Evolutionary conservation across 768 basidiomycete genomes (phyloP).

Genomic region (Lentinula detonsa): DNA sequence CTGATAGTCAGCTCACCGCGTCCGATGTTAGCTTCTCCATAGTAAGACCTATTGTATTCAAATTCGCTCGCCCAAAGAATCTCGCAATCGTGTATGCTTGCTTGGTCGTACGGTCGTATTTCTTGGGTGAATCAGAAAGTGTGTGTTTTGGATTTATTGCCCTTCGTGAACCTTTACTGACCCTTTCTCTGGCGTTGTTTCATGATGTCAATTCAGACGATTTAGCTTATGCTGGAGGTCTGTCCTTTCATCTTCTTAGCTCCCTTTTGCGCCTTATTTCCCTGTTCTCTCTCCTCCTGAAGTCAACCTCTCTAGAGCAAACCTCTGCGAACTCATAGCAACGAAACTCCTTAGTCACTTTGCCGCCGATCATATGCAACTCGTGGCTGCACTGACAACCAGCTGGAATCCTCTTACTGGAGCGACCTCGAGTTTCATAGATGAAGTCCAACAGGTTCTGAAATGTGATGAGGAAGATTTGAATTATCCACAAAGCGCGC

Average conservation of each 20-base stretch:
- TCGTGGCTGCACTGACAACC: conserved; percentile 73
- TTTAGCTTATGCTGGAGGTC: conserved; percentile 69
- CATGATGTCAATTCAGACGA: conserved; percentile 43
- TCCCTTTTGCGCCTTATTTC: not conserved
- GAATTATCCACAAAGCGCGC: conserved; percentile 70
- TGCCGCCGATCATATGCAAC: conserved; percentile 67
- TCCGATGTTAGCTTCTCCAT: conserved; percentile 79
- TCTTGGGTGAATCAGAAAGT: conserved; percentile 37
- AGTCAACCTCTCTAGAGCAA: conserved; percentile 45
- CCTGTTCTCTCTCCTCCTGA: not conserved
- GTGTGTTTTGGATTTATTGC: not conserved
- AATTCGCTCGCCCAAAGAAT: conserved; percentile 47
- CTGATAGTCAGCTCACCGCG: conserved; percentile 67
- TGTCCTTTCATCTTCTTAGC: conserved; percentile 19
- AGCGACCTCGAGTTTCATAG: conserved; percentile 58
- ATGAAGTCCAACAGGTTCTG: conserved; percentile 54
- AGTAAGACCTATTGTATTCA: conserved; percentile 69
- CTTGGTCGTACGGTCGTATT: conserved; percentile 75
- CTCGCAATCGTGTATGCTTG: conserved; percentile 58
- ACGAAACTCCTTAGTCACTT: conserved; percentile 79
- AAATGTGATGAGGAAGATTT: conserved; percentile 57
- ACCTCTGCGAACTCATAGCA: conserved; percentile 82
- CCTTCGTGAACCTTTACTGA: not conserved
- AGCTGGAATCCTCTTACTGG: conserved; percentile 85
- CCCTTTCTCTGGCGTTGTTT: conserved; percentile 21